phyloP scores from a whole-genome alignment of 1,284 basidiomycete genomes.

The Cystobasidium sp. region DNA sequence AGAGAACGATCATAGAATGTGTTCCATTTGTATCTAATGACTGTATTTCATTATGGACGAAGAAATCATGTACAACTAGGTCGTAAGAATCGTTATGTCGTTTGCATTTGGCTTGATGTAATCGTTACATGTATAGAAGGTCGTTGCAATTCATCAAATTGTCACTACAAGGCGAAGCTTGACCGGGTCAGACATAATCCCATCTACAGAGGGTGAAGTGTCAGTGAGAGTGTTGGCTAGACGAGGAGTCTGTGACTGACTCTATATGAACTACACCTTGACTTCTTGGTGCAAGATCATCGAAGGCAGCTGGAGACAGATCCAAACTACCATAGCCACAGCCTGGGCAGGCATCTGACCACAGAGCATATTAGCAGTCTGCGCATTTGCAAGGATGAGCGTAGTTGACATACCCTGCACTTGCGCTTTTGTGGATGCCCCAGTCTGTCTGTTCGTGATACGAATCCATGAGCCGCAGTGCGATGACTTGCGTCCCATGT shows the following conservation, averaged over 20 bases:
- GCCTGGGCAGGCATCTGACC: slow-evolving; percentile 39
- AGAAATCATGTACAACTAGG: slow-evolving; percentile 4
- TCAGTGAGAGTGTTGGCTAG: too few relatives aligned
- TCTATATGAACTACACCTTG: slow-evolving; percentile 40
- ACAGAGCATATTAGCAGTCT: background rate
- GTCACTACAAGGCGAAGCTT: too few relatives aligned
- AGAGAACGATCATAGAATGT: slow-evolving; percentile 5
- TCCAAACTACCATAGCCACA: slow-evolving; percentile 35
- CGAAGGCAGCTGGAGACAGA: slow-evolving; percentile 36
- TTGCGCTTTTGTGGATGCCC: slow-evolving; percentile 21
- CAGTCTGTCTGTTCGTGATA: slow-evolving; percentile 31
- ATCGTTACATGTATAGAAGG: too few relatives aligned
- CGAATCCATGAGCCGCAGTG: slow-evolving; percentile 33
- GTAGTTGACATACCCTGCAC: slow-evolving; percentile 22
- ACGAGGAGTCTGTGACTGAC: background rate
- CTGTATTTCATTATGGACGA: background rate
- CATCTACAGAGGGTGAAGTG: slow-evolving; percentile 10
- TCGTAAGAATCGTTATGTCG: too few relatives aligned
- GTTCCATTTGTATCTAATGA: background rate
- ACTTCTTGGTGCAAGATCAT: slow-evolving; percentile 38
- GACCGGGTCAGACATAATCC: slow-evolving; percentile 8
- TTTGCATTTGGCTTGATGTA: too few relatives aligned
- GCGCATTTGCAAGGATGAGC: background rate
- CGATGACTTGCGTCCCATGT: slow-evolving; percentile 17
- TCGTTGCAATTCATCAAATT: too few relatives aligned